Evolutionary conservation across 1,139 yeast species (phyloP), one percentile per base, ranked within the genome.

Genomic region (Geotrichum carabidarum): DNA sequence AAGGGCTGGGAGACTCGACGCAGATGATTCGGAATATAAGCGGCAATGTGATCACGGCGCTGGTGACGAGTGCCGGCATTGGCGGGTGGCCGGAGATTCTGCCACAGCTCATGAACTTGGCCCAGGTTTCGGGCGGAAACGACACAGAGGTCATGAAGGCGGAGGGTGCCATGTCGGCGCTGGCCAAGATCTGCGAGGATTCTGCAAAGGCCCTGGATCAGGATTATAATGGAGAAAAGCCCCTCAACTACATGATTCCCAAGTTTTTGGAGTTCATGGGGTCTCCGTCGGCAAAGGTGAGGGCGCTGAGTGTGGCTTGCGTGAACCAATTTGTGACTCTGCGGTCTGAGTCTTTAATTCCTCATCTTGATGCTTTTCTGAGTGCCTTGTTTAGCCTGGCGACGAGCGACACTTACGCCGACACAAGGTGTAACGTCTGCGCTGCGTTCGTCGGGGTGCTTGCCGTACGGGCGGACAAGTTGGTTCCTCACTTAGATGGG

Each of bases 121-220:
- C 84, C 4, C 74, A 74, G 22, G 65, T 74, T 11, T 75, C 77
- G 31, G 71, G 70, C 30, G 68, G 71, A 1, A 14, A 17, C 30
- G 40, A 8, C 15, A 42, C 7, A 8, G 69, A 72, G 17, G 59
- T 63, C 5, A 63, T 60, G 15, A 73, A 77, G 14, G 86, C 83
- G 63, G 89, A 85, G 64, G 86, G 88, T 55, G 89, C 97, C 17
- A 80, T 90, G 72, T 78, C 86, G 61, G 93, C 98, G 0, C 74
- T 94, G 58, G 76, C 84, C 44, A 89, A 91, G 67, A 86, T 93
- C 50, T 88, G 96, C 74, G 98, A 93, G 68, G 98, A 93, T 71
- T 79, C 85, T 30, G 78, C 80, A 31, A 67, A 71, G 41, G 67
- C 76, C 22, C 74, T 88, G 57, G 89, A 85, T 65, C 73, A 73